Base-by-base conservation (phyloP, 345 rosid genomes). In the Lenwebbia sp. region DNA sequence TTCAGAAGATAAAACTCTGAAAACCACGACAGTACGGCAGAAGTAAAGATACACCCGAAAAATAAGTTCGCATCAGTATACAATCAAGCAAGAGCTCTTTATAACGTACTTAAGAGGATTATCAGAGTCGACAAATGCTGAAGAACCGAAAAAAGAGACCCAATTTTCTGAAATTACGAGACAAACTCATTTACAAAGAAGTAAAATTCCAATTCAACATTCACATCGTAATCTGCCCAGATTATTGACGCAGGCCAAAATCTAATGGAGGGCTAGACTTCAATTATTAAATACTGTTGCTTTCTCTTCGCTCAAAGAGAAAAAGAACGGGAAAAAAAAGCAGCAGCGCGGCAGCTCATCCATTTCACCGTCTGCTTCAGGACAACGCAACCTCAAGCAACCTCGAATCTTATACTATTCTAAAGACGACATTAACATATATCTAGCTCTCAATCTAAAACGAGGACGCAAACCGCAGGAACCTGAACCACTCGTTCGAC, bases 381-480 rank as follows among this genome's bases (percentile, higher is more conserved):
- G 2, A 62, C 75, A 30, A 1, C 75, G 15, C 21, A 7, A 15
- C 41, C 26, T 9, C 78, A 21, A 70, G 78, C 1, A 70, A 19
- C 47, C 47, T 70, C 44, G 10, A 70, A 70, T 0, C 47, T 70
- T 19, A 47, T 1, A 33, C 47, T 0, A 19, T 22, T 17, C 7
- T 9, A 19, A 0, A 70, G 47, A 37, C 47, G 47, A 70, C 1
- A 19, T 10, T 0, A 19, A 33, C 75, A 0, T 47, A 19, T 0
- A 22, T 1, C 81, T 37, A 70, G 47, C 81, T 70, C 81, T 65
- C 25, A 8, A 37, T 37, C 47, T 37, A 19, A 10, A 19, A 19
- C 25, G 78, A 7, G 47, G 9, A 70, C 47, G 25, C 47, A 19
- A 53, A 37, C 26, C 25, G 13, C 78, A 11, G 40, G 81, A 70